These are phyloP conservation scores for Penicillium psychrofluorescens DNA, from an alignment of 495 filamentous ascomycete species.

Conservation along the genomic window DNA sequence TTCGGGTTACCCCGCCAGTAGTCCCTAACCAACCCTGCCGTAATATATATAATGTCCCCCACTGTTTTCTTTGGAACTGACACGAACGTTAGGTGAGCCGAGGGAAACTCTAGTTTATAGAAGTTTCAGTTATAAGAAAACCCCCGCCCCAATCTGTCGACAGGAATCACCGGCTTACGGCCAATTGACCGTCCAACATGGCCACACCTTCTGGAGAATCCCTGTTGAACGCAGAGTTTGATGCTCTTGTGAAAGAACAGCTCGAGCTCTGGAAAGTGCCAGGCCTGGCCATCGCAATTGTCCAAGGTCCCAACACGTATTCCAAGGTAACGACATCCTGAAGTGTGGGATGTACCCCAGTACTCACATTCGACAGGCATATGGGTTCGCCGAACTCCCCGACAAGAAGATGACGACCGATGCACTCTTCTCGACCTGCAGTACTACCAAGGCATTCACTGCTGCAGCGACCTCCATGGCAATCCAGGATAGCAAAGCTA, in stretches of 20 bases:
- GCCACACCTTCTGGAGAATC: neutral
- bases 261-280: conserved; percentile 44
- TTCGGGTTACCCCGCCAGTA: no score
- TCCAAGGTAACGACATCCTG: conserved; percentile 27
- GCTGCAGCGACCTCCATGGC: conserved; percentile 40
- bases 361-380: conserved; percentile 32
- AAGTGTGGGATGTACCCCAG: neutral
- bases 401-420: conserved; percentile 36
- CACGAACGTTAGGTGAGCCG: no score
- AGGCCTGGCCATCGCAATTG: conserved; percentile 41
- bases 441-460: conserved; percentile 53
- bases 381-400: conserved; percentile 36
- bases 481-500: conserved; percentile 29
- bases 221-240: conserved; percentile 27
- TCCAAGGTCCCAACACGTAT: conserved; percentile 35
- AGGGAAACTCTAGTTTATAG: no score
- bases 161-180: no score
- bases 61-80: no score
- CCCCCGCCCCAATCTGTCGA: no score
- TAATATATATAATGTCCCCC: no score
- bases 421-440: conserved; percentile 33
- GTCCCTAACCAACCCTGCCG: no score
- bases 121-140: no score
- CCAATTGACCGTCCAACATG: no score
- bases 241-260: conserved; percentile 20